A percentile compares a stretch with the other conserved stretches of the same genome.
phyloP scores from a whole-genome alignment of 192 early-diverging fungal genomes.

The Umbelopsis vinacea region DNA sequence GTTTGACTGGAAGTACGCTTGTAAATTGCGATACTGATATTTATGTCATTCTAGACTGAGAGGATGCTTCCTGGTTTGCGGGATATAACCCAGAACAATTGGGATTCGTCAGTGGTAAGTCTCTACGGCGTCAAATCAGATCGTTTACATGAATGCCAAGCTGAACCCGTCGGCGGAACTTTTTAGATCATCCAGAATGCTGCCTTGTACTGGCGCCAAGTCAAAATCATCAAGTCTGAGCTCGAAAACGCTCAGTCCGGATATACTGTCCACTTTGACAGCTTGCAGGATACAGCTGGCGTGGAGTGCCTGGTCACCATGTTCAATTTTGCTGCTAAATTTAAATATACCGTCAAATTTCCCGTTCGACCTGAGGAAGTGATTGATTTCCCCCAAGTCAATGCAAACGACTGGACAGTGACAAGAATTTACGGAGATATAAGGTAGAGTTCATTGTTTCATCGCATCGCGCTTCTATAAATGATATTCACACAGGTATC shows the following conservation, averaged over 20 bases:
- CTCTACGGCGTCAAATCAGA: neutral
- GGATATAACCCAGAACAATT: neutral
- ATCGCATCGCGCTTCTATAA: neutral
- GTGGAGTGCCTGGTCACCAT: neutral
- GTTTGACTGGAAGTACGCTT: neutral
- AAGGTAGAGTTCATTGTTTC: neutral
- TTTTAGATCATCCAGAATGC: conserved; percentile 1
- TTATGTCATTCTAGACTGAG: neutral
- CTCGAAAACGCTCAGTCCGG: neutral
- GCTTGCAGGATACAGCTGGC: neutral
- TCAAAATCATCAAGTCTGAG: conserved; percentile 11
- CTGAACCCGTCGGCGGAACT: too few species aligned
- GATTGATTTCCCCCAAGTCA: conserved; percentile 3
- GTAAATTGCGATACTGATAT: neutral
- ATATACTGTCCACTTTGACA: neutral
- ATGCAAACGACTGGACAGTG: neutral
- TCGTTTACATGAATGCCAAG: neutral
- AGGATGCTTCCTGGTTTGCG: neutral
- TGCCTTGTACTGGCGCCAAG: conserved; percentile 16
- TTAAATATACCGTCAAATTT: neutral
- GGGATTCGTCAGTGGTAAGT: conserved; percentile 7
- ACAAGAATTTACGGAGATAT: neutral
- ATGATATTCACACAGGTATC: neutral
- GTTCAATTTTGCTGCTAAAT: conserved; percentile 8
- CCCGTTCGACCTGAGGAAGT: conserved; percentile 13